These are phyloP conservation scores for Tetrahymena borealis DNA, from an alignment of 73 alveolate genomes.

Conservation along the genomic window DNA sequence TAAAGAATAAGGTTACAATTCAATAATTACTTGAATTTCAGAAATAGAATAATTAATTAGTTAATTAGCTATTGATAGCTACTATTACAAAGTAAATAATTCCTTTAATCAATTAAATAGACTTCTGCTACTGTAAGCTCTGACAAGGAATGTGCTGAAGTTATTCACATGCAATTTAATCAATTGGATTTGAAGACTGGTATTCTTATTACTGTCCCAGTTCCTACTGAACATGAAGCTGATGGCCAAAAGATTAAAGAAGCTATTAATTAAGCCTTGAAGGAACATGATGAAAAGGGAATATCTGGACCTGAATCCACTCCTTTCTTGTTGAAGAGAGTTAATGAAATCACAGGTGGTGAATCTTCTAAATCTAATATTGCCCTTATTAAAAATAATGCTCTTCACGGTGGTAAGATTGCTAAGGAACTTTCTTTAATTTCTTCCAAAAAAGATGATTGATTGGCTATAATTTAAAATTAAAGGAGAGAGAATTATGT, in stretches of 20 bases:
- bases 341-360: constrained; percentile 80
- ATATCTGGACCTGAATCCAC: constrained; percentile 72
- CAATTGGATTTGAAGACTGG: constrained; percentile 62
- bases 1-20: too few relatives aligned
- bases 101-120: not conserved
- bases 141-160: constrained; percentile 65
- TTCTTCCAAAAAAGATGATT: not conserved
- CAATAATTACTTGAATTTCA: too few relatives aligned
- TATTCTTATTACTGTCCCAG: constrained; percentile 80
- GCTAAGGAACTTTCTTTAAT: constrained; percentile 51
- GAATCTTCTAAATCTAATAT: constrained; percentile 73
- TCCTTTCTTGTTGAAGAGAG: constrained; percentile 84
- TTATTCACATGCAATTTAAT: constrained; percentile 56
- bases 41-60: too few relatives aligned
- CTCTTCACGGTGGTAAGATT: constrained; percentile 77
- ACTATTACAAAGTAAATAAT: not conserved
- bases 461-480: not conserved
- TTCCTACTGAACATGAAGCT: constrained; percentile 70
- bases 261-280: constrained; percentile 68
- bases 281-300: constrained; percentile 60
- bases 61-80: not conserved
- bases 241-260: constrained; percentile 50
- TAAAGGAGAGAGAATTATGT: too few relatives aligned
- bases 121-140: constrained; percentile 48
- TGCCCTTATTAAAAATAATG: constrained; percentile 79